These are phyloP conservation scores for Agrostemma githago DNA, from an alignment of 148 eudicot species.

Conservation along the genomic window DNA sequence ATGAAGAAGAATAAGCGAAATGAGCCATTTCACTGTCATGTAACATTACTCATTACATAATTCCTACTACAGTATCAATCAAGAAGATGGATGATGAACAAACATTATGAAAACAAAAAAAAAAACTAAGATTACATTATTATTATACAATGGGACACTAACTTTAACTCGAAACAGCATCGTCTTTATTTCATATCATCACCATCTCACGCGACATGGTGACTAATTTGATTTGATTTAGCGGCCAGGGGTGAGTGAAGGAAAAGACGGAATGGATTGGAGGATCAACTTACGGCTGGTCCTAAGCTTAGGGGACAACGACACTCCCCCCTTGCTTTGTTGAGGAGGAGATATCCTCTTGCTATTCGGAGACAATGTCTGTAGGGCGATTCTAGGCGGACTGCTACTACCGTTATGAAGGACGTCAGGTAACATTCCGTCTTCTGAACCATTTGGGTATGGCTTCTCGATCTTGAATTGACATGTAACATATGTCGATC, in stretches of 20 bases:
- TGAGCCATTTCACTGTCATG: constrained; percentile 9
- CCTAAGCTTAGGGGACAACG: constrained; percentile 37
- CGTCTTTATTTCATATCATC: background rate
- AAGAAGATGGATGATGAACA: background rate
- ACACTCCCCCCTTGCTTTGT: constrained; percentile 25
- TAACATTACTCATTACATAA: constrained; percentile 7
- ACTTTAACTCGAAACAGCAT: constrained; percentile 6
- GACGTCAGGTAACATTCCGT: constrained; percentile 54
- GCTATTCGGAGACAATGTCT: constrained; percentile 66
- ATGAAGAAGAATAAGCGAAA: constrained; percentile 1
- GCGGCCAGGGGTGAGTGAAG: constrained; percentile 66
- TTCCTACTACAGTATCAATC: background rate
- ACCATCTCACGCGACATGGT: background rate
- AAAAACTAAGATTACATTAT: constrained; percentile 11
- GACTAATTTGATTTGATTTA: constrained; percentile 21
- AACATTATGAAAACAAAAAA: background rate
- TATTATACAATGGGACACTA: constrained; percentile 23
- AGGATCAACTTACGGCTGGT: constrained; percentile 78
- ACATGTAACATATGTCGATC: constrained; percentile 36
- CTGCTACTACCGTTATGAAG: constrained; percentile 43
- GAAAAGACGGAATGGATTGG: constrained; percentile 80
- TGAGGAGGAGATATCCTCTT: constrained; percentile 88
- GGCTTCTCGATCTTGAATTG: constrained; percentile 44
- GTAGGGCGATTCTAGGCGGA: constrained; percentile 50
- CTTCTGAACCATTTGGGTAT: constrained; percentile 31